phyloP scores from a whole-genome alignment of 257 asterid genomes.

The Nicotiana tomentosiformis region DNA sequence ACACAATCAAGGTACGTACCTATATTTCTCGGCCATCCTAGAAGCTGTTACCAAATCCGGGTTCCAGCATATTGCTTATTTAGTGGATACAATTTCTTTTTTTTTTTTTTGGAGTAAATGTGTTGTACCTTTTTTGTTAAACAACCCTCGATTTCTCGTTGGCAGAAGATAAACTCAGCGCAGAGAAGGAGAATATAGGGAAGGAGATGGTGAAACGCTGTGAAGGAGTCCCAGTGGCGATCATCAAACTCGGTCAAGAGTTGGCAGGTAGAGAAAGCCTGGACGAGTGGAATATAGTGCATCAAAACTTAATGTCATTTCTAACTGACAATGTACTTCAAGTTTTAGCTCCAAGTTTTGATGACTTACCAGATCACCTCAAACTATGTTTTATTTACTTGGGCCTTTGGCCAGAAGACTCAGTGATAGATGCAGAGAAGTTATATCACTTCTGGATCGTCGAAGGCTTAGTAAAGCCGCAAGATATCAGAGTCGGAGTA shows the following conservation, averaged over 20 bases:
- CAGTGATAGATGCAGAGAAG: neutral
- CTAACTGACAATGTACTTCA: neutral
- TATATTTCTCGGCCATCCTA: too few relatives aligned
- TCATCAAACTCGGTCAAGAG: neutral
- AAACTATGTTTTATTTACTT: constrained; percentile 8
- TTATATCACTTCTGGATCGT: constrained; percentile 11
- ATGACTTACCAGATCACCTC: constrained; percentile 4
- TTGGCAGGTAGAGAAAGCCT: neutral
- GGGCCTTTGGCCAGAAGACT: constrained; percentile 3
- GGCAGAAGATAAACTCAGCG: neutral
- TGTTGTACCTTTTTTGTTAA: too few relatives aligned
- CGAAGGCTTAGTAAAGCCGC: neutral
- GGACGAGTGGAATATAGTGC: neutral
- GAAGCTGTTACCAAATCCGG: too few relatives aligned
- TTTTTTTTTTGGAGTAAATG: too few relatives aligned
- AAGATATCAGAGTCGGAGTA: neutral
- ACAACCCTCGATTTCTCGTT: neutral
- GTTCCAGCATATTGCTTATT: too few relatives aligned
- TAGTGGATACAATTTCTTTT: too few relatives aligned
- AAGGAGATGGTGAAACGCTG: neutral
- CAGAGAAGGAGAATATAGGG: neutral
- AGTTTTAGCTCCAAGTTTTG: constrained; percentile 4
- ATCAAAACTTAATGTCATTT: neutral
- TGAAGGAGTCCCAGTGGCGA: neutral
- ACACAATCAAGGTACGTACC: too few relatives aligned